A percentile compares a stretch with the other conserved stretches of the same genome.
phyloP scores from a whole-genome alignment of 441 rosid species.

The Populus hybrid region DNA sequence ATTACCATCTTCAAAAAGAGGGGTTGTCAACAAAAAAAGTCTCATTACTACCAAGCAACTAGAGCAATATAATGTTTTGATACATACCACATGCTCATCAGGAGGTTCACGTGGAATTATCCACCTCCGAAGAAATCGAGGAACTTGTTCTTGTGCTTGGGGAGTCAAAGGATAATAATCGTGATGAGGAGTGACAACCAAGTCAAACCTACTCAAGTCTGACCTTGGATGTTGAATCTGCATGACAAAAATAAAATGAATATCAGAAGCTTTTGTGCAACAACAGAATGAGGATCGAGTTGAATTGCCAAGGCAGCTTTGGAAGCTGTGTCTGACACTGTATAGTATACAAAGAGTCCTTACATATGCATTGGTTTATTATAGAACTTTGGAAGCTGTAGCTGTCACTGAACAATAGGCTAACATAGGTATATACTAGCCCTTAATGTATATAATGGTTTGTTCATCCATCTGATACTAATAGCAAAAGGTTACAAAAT shows the following conservation, averaged over 20 bases:
- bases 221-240: constrained; percentile 95
- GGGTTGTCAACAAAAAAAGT: not conserved
- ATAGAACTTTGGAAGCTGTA: not conserved
- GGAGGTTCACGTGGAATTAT: constrained; percentile 86
- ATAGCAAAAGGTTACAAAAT: not conserved
- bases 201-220: constrained; percentile 74
- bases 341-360: not conserved
- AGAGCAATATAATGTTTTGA: not conserved
- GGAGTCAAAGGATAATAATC: constrained; percentile 84
- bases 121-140: constrained; percentile 69
- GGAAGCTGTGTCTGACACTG: not conserved
- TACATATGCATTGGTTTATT: not conserved
- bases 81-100: constrained; percentile 66
- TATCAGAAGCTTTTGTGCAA: not conserved
- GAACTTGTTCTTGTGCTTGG: constrained; percentile 64
- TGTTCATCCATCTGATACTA: not conserved
- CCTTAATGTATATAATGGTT: not conserved
- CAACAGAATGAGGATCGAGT: not conserved
- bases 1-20: not conserved
- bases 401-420: not conserved
- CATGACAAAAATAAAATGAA: constrained; percentile 1
- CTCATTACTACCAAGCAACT: not conserved
- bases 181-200: constrained; percentile 85
- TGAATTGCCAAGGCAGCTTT: not conserved
- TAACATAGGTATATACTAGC: not conserved